These are phyloP conservation scores for Auricularia heimuer DNA, from an alignment of 768 basidiomycete genomes.

Conservation along the genomic window DNA sequence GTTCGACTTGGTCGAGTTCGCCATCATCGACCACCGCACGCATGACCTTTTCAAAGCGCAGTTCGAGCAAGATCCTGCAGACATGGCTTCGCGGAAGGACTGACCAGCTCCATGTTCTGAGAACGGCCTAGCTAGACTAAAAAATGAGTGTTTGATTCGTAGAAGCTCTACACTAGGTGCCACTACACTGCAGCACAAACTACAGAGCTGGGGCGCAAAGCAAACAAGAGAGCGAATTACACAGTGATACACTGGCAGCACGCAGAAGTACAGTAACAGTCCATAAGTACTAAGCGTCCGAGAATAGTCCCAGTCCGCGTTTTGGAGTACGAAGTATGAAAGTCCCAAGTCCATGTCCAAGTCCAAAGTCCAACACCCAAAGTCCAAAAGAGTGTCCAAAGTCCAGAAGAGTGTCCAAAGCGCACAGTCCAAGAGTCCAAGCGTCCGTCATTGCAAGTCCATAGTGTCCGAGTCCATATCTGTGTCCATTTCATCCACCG, in stretches of 20 bases:
- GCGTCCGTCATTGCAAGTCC: too few species aligned
- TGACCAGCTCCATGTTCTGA: too few species aligned
- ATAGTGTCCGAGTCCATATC: neutral
- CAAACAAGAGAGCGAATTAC: too few species aligned
- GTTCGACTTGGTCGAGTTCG: conserved; percentile 59
- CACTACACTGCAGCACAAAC: too few species aligned
- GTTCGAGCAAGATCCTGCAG: conserved; percentile 18
- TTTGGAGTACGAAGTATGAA: too few species aligned
- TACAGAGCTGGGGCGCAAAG: too few species aligned
- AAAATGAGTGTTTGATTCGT: neutral
- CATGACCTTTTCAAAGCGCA: conserved; percentile 31
- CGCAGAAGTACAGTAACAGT: too few species aligned
- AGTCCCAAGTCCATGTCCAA: neutral
- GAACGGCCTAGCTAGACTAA: neutral
- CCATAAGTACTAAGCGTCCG: too few species aligned
- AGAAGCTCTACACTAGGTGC: neutral
- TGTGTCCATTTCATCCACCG: neutral
- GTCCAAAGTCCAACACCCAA: neutral
- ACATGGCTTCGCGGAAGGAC: too few species aligned
- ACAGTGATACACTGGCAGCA: too few species aligned
- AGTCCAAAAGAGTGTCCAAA: neutral
- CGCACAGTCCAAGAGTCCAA: neutral
- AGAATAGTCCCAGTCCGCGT: too few species aligned
- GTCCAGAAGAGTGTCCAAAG: neutral
- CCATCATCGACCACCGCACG: conserved; percentile 46